Base-by-base conservation (phyloP, 768 basidiomycete species). In the Tubosaeta sp. region DNA sequence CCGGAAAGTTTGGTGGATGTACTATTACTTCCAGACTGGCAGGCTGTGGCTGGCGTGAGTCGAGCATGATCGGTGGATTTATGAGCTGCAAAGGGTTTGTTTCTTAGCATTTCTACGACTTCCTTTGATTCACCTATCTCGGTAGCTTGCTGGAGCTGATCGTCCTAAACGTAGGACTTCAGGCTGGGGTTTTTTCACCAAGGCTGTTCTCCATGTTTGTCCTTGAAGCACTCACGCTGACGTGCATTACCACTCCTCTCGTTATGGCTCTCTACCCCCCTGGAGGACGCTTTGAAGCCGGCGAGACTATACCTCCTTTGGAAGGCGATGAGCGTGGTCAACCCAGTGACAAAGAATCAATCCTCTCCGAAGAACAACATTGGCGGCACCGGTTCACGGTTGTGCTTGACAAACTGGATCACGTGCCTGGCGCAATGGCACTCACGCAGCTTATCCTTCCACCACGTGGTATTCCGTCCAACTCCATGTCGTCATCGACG, bases 141-240 rank as follows among this genome's bases (percentile, higher is more conserved):
- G 47, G 29, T 40, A 89, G 87, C 16, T 76, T 96, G 4, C 88
- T 96, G 9, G 94, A 95, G 64, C 75, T 96, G 18, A 95, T 98
- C 59, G 94, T 97, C 6, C 83, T 98, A 54, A 99, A 97, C 59
- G 89, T 98, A 53, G 94, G 95, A 4, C 74, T 94, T 4, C 73
- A 77, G 1, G 92, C 90, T 5, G 81, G 82, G 0, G 91, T 94
- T 46, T 73, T 98, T 25, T 77, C 83, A 1, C 75, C 60, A 48
- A 78, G 78, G 25, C 86, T 95, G 10, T 94, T 96, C 70, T 88
- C 91, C 1, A 96, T 96, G 92, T 94, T 97, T 60, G 91, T 97
- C 34, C 74, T 96, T 18, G 86, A 88, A 62, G 86, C 90, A 0
- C 71, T 94, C 34, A 67, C 84, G 8, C 72, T 96, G 34, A 94